A percentile compares a stretch with the other conserved stretches of the same genome.
These are phyloP conservation scores for Zychaea mexicana DNA, from an alignment of 371 early-diverging fungal species.

Conservation along the genomic window DNA sequence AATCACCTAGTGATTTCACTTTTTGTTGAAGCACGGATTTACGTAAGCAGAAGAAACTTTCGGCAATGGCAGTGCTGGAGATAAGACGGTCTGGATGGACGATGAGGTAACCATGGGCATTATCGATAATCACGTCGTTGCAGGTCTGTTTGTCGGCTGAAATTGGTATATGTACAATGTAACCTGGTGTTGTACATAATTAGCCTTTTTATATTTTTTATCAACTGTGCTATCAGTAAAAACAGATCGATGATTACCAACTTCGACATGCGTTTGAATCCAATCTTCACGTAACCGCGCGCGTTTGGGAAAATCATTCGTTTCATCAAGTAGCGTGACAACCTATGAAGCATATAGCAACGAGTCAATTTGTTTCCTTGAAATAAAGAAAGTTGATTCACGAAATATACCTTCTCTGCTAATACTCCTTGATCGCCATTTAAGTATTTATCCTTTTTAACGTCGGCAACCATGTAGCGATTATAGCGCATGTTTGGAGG, in stretches of 20 bases:
- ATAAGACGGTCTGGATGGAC: constrained; percentile 84
- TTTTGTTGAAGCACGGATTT: constrained; percentile 75
- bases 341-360: neutral
- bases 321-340: neutral
- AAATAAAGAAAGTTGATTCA: neutral
- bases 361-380: neutral
- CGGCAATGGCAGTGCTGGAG: constrained; percentile 75
- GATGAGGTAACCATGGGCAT: constrained; percentile 56
- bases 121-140: constrained; percentile 48
- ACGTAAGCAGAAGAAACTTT: constrained; percentile 75
- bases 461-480: constrained; percentile 17
- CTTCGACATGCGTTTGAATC: constrained; percentile 34
- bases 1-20: constrained; percentile 50
- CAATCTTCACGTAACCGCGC: constrained; percentile 49
- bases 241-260: constrained; percentile 15
- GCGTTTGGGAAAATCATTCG: neutral
- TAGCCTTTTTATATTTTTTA: too few species aligned
- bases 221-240: too few species aligned
- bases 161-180: constrained; percentile 55
- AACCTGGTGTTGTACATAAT: too few species aligned
- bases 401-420: constrained; percentile 16
- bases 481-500: constrained; percentile 3
- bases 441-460: neutral
- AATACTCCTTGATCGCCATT: neutral
- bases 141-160: constrained; percentile 2